Base-by-base conservation (phyloP, 257 asterid species). In the Solanum neorickii region DNA sequence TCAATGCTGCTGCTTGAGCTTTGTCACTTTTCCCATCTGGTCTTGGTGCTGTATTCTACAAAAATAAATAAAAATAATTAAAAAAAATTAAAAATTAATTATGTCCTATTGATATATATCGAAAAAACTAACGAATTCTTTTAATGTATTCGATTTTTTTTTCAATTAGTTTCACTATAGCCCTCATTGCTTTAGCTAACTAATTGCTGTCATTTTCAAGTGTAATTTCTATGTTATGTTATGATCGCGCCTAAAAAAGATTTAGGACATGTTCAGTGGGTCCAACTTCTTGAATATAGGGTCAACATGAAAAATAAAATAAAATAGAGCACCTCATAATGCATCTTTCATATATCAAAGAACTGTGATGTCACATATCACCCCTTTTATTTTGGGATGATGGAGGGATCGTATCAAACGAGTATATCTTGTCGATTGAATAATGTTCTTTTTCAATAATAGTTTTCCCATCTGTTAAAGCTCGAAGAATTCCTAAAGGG, bases 1-100 rank as follows among this genome's bases (percentile, higher is more conserved):
- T 92, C 83, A 96, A 0, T 0, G 98, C 97, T 86, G 66, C 89
- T 9, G 98, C 99, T 82, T 94, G 98, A 37, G 92, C 94, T 29
- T 87, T 91, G 23, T 1, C 3, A 49, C 21, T 82, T 35, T 20
- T 62, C 0, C 93, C 93, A 11, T 89, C 92, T 2, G 99, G 98
- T 88, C 97, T 88, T 1, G 97, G 97, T 0, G 98, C 91, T 3
- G 93, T 88, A 68, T 97, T 97, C 98, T 62, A 23, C 1, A 62
- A 25, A 25, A 62, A 62, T 4, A 10, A 59, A 20, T 7, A 6
- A 33, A 33, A 33, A 33, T 3, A 33, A 33, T 33, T 33, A n/a
- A 33, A 33, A 33, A 33, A 33, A 33, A 33, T 3, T 3, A 59
- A 52, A 59, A 56, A 18, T 3, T 2, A 39, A 13, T 23, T 21